Evolutionary conservation across 2,329 filamentous ascomycete genomes (phyloP).

Genomic region (Colletotrichum tropicale): DNA sequence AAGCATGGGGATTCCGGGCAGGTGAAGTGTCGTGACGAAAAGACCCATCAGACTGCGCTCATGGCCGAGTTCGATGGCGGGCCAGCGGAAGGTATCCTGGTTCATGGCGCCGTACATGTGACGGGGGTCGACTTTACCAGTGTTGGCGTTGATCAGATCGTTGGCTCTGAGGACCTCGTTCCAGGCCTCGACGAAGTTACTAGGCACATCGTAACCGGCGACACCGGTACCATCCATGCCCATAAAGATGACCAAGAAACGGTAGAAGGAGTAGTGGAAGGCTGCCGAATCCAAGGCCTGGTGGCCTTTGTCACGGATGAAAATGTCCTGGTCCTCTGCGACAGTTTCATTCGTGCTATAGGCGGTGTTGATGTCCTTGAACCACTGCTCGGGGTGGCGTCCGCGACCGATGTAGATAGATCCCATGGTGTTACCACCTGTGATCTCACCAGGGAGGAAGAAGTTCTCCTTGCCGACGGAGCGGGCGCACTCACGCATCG

Average conservation of each 20-base stretch:
- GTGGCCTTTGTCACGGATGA: slow-evolving; percentile 61
- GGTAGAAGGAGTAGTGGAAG: slow-evolving; percentile 41
- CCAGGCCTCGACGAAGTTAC: slow-evolving; percentile 54
- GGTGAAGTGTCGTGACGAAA: slow-evolving; percentile 62
- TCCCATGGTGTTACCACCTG: slow-evolving; percentile 65
- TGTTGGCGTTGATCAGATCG: slow-evolving; percentile 64
- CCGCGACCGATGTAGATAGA: slow-evolving; percentile 67
- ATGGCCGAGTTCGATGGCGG: slow-evolving; percentile 59
- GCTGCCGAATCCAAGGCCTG: slow-evolving; percentile 49
- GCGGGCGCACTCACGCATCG: slow-evolving; percentile 62
- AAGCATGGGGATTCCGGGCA: slow-evolving; percentile 66
- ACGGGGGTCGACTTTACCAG: slow-evolving; percentile 65
- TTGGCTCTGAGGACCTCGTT: slow-evolving; percentile 61
- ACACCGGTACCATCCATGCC: slow-evolving; percentile 36
- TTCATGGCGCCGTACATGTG: slow-evolving; percentile 70
- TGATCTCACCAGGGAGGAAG: slow-evolving; percentile 68
- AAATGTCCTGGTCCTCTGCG: slow-evolving; percentile 29
- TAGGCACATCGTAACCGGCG: slow-evolving; percentile 32
- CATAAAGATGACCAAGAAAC: slow-evolving; percentile 32
- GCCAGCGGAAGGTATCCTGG: slow-evolving; percentile 71
- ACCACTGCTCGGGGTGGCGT: slow-evolving; percentile 41
- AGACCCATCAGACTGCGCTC: slow-evolving; percentile 61
- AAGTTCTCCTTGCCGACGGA: slow-evolving; percentile 65
- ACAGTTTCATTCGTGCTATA: slow-evolving; percentile 19
- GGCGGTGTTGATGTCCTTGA: slow-evolving; percentile 22